Conservation (phyloP, 331 rosid species). For the Saraca asoca region DNA sequence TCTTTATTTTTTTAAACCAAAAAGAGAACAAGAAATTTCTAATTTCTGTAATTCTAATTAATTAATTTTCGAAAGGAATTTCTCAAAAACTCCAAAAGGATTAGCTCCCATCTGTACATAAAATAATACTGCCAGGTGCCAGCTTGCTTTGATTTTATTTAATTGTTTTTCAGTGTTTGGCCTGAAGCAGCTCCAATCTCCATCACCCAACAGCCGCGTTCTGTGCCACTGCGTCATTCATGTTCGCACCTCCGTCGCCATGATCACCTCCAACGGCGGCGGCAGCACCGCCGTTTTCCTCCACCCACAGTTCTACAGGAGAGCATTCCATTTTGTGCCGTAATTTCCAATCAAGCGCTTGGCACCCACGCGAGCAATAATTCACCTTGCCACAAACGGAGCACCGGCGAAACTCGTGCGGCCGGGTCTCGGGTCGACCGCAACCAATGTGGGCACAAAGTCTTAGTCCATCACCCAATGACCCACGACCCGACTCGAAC, state of each 20-base stretch:
- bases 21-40: too few species aligned
- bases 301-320: constrained; percentile 49
- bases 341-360: constrained; percentile 85
- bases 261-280: background rate
- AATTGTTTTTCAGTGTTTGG: background rate
- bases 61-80: too few species aligned
- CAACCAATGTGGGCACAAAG: constrained; percentile 73
- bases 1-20: too few species aligned
- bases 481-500: constrained; percentile 54
- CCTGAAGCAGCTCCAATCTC: background rate
- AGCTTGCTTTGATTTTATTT: too few species aligned
- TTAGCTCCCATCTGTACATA: too few species aligned
- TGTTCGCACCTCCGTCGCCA: constrained; percentile 14
- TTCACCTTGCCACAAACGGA: constrained; percentile 79
- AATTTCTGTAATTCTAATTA: too few species aligned
- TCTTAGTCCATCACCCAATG: constrained; percentile 43
- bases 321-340: constrained; percentile 68
- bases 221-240: constrained; percentile 17
- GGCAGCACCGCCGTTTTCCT: constrained; percentile 35
- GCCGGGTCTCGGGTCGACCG: constrained; percentile 79
- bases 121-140: too few species aligned
- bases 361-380: constrained; percentile 92
- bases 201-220: constrained; percentile 20
- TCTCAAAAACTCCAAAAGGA: too few species aligned
- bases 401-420: constrained; percentile 86